phyloP scores from a whole-genome alignment of 768 basidiomycete genomes.

The Galerina sulciceps region DNA sequence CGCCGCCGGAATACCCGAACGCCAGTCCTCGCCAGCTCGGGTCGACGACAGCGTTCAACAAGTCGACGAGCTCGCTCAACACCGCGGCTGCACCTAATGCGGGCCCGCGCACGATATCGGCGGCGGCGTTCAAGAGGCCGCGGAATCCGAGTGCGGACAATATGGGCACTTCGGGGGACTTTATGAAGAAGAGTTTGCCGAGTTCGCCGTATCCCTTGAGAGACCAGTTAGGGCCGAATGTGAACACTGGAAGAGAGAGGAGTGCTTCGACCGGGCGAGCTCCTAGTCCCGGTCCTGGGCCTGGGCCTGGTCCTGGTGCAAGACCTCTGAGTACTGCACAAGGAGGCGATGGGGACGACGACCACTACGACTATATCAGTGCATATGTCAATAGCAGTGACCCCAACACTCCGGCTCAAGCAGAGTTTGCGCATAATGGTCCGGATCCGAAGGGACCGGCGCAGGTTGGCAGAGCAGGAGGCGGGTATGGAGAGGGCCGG shows the following conservation, averaged over 20 bases:
- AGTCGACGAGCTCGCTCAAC: constrained; percentile 21
- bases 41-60: constrained; percentile 8
- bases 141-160: constrained; percentile 28
- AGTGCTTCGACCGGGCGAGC: background rate
- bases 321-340: constrained; percentile 17
- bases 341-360: constrained; percentile 36
- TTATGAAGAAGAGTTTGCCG: constrained; percentile 53
- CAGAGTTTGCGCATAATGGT: constrained; percentile 16
- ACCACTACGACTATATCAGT: constrained; percentile 60
- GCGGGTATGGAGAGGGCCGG: constrained; percentile 23
- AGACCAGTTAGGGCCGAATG: background rate
- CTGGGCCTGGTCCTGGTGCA: constrained; percentile 2
- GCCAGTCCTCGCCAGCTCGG: constrained; percentile 23
- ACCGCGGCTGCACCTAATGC: constrained; percentile 9
- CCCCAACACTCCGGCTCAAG: constrained; percentile 21
- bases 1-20: constrained; percentile 50
- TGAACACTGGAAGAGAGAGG: background rate
- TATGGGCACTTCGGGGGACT: constrained; percentile 12
- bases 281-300: background rate
- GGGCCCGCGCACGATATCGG: constrained; percentile 67
- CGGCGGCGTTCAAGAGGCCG: constrained; percentile 73
- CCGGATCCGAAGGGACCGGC: constrained; percentile 6
- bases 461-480: constrained; percentile 13
- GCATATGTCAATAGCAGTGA: constrained; percentile 48
- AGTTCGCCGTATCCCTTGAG: constrained; percentile 42